phyloP scores from a whole-genome alignment of 768 basidiomycete genomes.

The Daedaleopsis nitida region DNA sequence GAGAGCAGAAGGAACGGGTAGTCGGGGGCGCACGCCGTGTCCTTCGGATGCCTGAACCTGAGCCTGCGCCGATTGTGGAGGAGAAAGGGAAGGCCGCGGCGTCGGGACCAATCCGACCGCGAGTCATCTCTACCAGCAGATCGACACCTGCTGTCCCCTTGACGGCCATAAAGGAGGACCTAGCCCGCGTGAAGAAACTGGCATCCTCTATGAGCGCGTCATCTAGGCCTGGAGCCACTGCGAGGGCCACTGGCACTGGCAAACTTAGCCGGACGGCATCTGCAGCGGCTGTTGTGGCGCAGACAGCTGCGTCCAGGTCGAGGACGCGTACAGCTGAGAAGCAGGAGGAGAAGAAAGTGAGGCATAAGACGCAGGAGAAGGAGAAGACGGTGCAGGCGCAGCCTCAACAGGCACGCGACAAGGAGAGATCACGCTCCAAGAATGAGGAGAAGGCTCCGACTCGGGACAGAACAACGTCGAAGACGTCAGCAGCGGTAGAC shows the following conservation, averaged over 20 bases:
- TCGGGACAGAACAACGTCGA: background rate
- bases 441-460: background rate
- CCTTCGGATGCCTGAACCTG: slow-evolving; percentile 12
- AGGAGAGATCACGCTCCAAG: background rate
- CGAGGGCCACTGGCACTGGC: background rate
- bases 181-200: slow-evolving; percentile 13
- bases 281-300: background rate
- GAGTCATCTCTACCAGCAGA: slow-evolving; percentile 15
- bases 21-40: slow-evolving; percentile 27
- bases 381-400: background rate
- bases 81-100: background rate
- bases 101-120: slow-evolving; percentile 8
- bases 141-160: slow-evolving; percentile 13
- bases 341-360: background rate
- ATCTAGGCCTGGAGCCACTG: background rate
- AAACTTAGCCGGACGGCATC: slow-evolving; percentile 1
- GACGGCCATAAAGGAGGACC: slow-evolving; percentile 15
- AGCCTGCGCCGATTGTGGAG: background rate
- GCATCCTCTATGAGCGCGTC: slow-evolving; percentile 12
- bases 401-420: background rate
- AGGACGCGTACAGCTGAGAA: slow-evolving; percentile 8
- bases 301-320: slow-evolving; percentile 10
- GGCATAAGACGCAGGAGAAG: background rate
- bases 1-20: slow-evolving; percentile 19
- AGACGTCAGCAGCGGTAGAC: background rate